phyloP scores from a whole-genome alignment of 352 stramenopile species.

The Phytophthora boehmeriae region DNA sequence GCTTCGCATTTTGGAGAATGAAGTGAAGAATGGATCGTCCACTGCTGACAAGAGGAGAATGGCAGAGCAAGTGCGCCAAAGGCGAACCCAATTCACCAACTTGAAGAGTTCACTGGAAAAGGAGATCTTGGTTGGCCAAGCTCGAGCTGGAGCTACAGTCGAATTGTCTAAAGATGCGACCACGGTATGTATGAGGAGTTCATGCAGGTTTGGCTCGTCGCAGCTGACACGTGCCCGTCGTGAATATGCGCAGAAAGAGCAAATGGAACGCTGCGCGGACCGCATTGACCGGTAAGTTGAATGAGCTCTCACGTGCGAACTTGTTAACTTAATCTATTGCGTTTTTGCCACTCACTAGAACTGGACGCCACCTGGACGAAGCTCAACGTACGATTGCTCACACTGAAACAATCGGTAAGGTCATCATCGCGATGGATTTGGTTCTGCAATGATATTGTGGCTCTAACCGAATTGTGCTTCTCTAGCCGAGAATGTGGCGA shows the following conservation, averaged over 20 bases:
- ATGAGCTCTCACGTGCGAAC: background rate
- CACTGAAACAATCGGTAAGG: conserved; percentile 70
- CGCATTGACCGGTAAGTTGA: conserved; percentile 45
- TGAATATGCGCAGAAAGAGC: conserved; percentile 39
- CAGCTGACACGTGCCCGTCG: background rate
- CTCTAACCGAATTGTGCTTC: conserved; percentile 4
- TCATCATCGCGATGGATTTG: background rate
- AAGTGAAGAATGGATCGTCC: conserved; percentile 42
- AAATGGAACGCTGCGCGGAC: conserved; percentile 48
- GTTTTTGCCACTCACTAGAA: conserved; percentile 32
- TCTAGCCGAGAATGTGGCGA: conserved; percentile 66
- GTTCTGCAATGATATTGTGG: background rate
- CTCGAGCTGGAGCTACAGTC: conserved; percentile 29
- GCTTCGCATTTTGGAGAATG: conserved; percentile 71
- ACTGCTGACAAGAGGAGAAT: conserved; percentile 46
- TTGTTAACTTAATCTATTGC: too few relatives aligned
- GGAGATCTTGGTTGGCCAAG: conserved; percentile 55
- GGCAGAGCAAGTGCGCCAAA: conserved; percentile 52
- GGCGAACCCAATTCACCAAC: conserved; percentile 48
- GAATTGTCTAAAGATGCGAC: conserved; percentile 29
- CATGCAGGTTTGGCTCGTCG: background rate
- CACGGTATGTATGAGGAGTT: conserved; percentile 16
- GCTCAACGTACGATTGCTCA: conserved; percentile 74
- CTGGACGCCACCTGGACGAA: conserved; percentile 71
- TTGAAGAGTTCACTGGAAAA: conserved; percentile 67